These are phyloP conservation scores for Hemerocallis citrina DNA, from an alignment of 106 monocot species.

Conservation along the genomic window DNA sequence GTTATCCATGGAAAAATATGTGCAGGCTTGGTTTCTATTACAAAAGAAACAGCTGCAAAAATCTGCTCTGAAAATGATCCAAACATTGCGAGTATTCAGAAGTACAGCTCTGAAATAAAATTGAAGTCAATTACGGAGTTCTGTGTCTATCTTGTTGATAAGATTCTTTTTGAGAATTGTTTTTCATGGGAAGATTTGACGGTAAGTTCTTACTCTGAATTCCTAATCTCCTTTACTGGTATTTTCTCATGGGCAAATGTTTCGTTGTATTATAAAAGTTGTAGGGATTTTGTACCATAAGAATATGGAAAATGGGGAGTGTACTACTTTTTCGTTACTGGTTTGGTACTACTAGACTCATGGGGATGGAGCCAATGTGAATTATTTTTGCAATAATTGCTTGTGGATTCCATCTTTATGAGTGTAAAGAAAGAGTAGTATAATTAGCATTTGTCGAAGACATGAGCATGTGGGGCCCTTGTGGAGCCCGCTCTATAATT, in stretches of 20 bases:
- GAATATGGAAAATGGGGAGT: too few relatives aligned
- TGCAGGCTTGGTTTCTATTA: constrained; percentile 45
- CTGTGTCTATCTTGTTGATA: constrained; percentile 41
- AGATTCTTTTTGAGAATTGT: constrained; percentile 40
- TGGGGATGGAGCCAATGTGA: too few relatives aligned
- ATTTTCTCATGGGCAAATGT: neutral
- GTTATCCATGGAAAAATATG: constrained; percentile 50
- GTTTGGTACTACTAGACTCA: too few relatives aligned
- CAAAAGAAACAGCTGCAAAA: constrained; percentile 29
- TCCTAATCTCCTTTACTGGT: neutral
- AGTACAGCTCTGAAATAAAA: constrained; percentile 11
- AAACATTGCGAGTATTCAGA: neutral
- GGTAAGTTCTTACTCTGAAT: constrained; percentile 30
- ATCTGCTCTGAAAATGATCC: constrained; percentile 31
- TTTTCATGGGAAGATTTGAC: constrained; percentile 63
- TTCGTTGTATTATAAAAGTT: neutral
- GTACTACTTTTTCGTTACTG: too few relatives aligned
- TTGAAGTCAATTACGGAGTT: constrained; percentile 40
- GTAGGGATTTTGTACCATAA: too few relatives aligned
- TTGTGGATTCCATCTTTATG: too few relatives aligned
- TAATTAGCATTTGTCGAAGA: too few relatives aligned
- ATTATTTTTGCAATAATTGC: too few relatives aligned
- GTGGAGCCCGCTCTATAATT: too few relatives aligned
- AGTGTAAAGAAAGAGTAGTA: too few relatives aligned
- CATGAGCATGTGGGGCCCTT: too few relatives aligned